Evolutionary conservation across 1,284 basidiomycete genomes (phyloP).

Genomic region (Vanrija pseudolonga): DNA sequence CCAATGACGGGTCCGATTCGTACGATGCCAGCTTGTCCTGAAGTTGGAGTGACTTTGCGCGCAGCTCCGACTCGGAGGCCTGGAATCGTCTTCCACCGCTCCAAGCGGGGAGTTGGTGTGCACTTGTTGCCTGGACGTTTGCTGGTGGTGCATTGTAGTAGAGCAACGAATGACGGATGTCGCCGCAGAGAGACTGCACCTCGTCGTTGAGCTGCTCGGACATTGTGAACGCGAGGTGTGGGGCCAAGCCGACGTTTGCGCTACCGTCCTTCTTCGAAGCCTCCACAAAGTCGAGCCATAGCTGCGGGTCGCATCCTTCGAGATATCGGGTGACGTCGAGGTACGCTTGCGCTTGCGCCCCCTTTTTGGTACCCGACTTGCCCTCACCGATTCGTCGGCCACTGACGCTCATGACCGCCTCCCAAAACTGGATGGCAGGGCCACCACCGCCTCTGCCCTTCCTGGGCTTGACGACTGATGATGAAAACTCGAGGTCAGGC

Average conservation of each 20-base stretch:
- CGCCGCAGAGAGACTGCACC: slow-evolving; percentile 66
- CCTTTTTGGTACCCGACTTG: slow-evolving; percentile 67
- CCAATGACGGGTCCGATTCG: slow-evolving; percentile 60
- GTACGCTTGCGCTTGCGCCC: slow-evolving; percentile 69
- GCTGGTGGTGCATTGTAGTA: slow-evolving; percentile 48
- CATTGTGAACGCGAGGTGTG: slow-evolving; percentile 68
- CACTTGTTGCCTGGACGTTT: slow-evolving; percentile 23
- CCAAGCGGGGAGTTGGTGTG: slow-evolving; percentile 28
- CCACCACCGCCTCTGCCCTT: slow-evolving; percentile 22
- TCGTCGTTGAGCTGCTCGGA: slow-evolving; percentile 67
- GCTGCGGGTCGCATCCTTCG: slow-evolving; percentile 70
- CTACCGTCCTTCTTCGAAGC: slow-evolving; percentile 34
- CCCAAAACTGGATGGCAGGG: slow-evolving; percentile 56
- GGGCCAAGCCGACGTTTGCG: slow-evolving; percentile 58
- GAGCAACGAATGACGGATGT: slow-evolving; percentile 60
- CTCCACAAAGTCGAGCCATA: slow-evolving; percentile 70
- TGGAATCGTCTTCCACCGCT: slow-evolving; percentile 19
- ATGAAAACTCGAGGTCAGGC: slow-evolving; percentile 67
- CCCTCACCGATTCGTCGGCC: slow-evolving; percentile 78
- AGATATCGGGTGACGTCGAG: slow-evolving; percentile 85
- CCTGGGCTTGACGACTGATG: slow-evolving; percentile 17
- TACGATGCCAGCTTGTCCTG: slow-evolving; percentile 60
- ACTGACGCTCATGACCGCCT: slow-evolving; percentile 76
- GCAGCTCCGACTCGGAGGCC: slow-evolving; percentile 40
- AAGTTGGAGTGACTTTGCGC: slow-evolving; percentile 62